Conservation (phyloP, 345 rosid genomes). For the Sisymbrium irio region DNA sequence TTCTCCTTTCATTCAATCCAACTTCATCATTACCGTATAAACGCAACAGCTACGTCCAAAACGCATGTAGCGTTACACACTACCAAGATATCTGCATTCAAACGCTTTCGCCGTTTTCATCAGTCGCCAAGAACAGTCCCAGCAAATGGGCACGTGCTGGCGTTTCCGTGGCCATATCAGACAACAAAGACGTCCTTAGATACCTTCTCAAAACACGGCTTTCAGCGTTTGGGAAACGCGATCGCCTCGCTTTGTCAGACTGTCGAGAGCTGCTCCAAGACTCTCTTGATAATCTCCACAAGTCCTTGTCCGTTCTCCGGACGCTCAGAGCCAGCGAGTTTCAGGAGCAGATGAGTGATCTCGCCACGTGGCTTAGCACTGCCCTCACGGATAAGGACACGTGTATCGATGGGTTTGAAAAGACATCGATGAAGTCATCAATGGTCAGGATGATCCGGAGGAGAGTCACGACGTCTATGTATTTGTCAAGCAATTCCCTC, state of each 20-base stretch:
- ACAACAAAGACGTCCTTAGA: conserved; percentile 54
- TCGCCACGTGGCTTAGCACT: conserved; percentile 69
- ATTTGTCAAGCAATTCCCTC: conserved; percentile 71
- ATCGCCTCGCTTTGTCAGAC: conserved; percentile 56
- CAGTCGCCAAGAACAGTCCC: conserved; percentile 53
- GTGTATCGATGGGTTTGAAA: conserved; percentile 74
- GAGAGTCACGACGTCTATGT: conserved; percentile 45
- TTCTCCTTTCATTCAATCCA: conserved; percentile 26
- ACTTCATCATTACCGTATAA: conserved; percentile 13
- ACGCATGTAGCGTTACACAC: conserved; percentile 75
- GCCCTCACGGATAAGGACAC: conserved; percentile 70
- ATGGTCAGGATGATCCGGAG: conserved; percentile 34
- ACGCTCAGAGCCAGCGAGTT: conserved; percentile 47
- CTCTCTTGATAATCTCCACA: conserved; percentile 61
- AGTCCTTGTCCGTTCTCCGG: conserved; percentile 54
- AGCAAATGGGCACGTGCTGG: conserved; percentile 85
- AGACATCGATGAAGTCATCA: conserved; percentile 28
- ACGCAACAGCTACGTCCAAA: conserved; percentile 41
- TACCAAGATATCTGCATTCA: conserved; percentile 60
- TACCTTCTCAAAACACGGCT: conserved; percentile 27
- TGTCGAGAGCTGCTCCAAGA: conserved; percentile 61
- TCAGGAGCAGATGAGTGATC: conserved; percentile 54
- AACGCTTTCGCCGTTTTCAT: conserved; percentile 63
- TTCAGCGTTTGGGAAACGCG: conserved; percentile 39
- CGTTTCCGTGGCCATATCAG: conserved; percentile 63